Evolutionary conservation across 768 basidiomycete genomes (phyloP), one percentile per base, ranked within the genome.

Genomic region (Mycena crocata): DNA sequence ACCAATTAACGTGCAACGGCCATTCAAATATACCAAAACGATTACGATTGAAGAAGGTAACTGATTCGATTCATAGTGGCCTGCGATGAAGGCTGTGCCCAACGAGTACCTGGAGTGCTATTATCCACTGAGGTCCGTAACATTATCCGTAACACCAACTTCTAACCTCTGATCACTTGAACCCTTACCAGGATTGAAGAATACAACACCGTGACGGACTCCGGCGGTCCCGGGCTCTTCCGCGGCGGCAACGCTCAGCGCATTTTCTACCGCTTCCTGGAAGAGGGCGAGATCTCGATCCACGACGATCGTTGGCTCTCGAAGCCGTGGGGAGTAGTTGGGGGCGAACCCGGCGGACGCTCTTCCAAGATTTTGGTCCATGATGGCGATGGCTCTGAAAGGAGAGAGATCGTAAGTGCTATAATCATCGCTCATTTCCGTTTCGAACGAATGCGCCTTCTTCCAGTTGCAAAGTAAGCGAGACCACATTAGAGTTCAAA

Each of bases 301-400:
- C 71, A 72, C 57, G 71, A 72, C 31, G 71, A 72, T 31, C 66
- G 71, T 1, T 72, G 71, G 69, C 46, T 72, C 19, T 56, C 57
- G n/a, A 71, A 71, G 54, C 71, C 71, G 9, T 72, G 65, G 65
- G 71, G 71, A 5, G 71, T 72, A 4, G 40, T 67, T 24, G 71
- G 71, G 0, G 71, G 71, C 23, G 71, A 64, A 35, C 62, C 71
- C 17, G 66, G 71, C 3, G 50, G 56, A 6, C 62, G 71, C 2
- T 67, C 62, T 13, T 62, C 62, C 17, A 70, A 70, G 56, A 57
- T 66, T 40, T 24, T 72, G 31, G 57, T 66, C 8, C 68, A 58
- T 32, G 9, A 51, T 21, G 46, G 40, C 1, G 66, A 67, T 35
- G 71, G 59, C 12, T 58, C 51, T 39, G 59, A 48, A 9, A 49